Base-by-base conservation (phyloP, 1,139 yeast genomes). In the Pichiaceae sp. region DNA sequence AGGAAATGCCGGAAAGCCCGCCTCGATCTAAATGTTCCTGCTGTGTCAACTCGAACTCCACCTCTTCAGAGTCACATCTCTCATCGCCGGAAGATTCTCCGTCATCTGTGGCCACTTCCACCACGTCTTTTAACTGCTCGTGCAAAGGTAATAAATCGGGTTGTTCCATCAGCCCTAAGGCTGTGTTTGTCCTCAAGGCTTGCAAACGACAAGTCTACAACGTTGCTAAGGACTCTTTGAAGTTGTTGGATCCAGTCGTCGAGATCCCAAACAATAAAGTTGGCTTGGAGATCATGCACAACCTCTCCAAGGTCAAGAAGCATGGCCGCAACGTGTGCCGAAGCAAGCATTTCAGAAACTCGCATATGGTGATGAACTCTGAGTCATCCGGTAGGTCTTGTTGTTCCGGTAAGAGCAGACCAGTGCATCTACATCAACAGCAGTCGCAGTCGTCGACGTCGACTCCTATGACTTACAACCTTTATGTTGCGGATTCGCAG, bases 161-260 rank as follows among this genome's bases (percentile, higher is more conserved):
- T n/a, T 29, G 31, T n/a, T 9, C 17, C 7, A 19, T 9, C 17
- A 32, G 31, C 16, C 11, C 30, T 3, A 42, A 46, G 15, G 62
- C 73, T 1, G 68, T 72, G 3, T 59, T 68, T 12, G 63, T 72
- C 15, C 53, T 70, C 25, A 65, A 66, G 43, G 66, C 75, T 1
- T 64, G 75, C 0, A 64, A 66, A 32, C 68, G 72, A 43, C 75
- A 72, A 42, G 68, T 74, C 15, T 64, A 67, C 26, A 77, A 72
- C 48, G 63, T 70, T 36, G 59, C 57, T 5, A 68, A 64, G 40
- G 72, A 74, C 3, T 56, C 62, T 1, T 36, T 58, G 19, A 47
- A 46, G 20, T 39, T 58, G 25, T 36, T 58, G 26, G 55, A 53
- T n/a, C 61, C 62, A 2, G 59, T 57, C 2, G 40, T 43, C n/a